Percentiles rank a stretch among this genome's conserved stretches.
phyloP scores from a whole-genome alignment of 73 alveolate genomes.

The Stentor coeruleus region DNA sequence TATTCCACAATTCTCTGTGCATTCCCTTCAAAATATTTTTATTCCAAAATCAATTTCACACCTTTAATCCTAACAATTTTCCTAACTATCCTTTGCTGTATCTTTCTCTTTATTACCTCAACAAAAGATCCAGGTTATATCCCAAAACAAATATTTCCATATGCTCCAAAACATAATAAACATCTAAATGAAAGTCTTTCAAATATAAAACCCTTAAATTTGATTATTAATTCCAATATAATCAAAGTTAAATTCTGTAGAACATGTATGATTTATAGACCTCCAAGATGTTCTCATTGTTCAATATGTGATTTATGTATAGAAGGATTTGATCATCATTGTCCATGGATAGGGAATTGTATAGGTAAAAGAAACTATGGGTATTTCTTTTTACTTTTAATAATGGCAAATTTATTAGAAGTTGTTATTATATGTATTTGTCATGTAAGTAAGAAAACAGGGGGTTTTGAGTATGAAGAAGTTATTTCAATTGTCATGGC shows the following conservation, averaged over 20 bases:
- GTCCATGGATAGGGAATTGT: conserved; percentile 48
- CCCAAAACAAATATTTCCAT: conserved; percentile 24
- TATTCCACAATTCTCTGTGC: neutral
- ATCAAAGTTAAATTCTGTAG: conserved; percentile 17
- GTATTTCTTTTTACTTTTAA: neutral
- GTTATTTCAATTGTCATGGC: neutral
- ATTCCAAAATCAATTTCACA: neutral
- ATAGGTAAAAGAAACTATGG: conserved; percentile 37
- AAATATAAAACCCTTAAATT: neutral
- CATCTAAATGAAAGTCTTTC: neutral
- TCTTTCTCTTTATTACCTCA: neutral
- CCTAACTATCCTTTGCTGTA: neutral
- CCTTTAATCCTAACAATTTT: neutral
- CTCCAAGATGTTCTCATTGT: conserved; percentile 46
- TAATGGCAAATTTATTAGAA: neutral
- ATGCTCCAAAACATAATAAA: conserved; percentile 11
- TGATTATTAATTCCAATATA: neutral
- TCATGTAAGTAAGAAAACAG: neutral
- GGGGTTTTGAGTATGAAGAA: neutral
- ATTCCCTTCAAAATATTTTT: neutral
- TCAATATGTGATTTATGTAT: conserved; percentile 35
- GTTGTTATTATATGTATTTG: neutral
- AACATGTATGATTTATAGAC: conserved; percentile 32
- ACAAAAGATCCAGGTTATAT: conserved; percentile 21
- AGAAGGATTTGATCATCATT: conserved; percentile 41